Base-by-base conservation (phyloP, 164 flowering plant genomes). In the Stephania yunnanensis region DNA sequence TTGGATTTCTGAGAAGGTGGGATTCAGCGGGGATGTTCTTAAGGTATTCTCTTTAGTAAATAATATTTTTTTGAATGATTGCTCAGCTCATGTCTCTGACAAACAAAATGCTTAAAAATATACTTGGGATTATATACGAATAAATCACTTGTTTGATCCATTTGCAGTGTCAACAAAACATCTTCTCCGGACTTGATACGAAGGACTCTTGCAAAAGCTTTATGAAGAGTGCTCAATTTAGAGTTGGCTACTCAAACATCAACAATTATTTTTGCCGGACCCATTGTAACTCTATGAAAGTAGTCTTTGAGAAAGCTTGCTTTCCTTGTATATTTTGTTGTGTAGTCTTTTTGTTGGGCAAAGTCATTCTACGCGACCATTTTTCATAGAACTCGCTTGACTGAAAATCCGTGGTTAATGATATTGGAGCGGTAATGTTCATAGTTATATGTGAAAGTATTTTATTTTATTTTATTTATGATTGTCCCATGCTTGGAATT, bases 1-100 rank as follows among this genome's bases (percentile, higher is more conserved):
- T 48, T 92, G 91, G 92, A 87, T 94, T 73, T 82, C 80, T 29
- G 87, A 85, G 75, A 86, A 84, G 78, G 74, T 70, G 71, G 78
- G 88, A 80, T 78, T 81, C 19, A 81, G 84, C 72, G 95, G 98
- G 19, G 92, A 89, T 81, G 48, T 70, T 69, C 87, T 6, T 89
- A 44, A 31, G 92, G 98, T 90, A 48, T 46, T 53, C 13, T 31
- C 55, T 36, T 25, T 5, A 1, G 7, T 61, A 12, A 3, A 11
- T 6, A 55, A 31, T 19, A 17, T 0, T 45, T 48, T 29, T 77
- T 17, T 45, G 20, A 46, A 7, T 65, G 68, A 36, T 36, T 36
- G 42, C 42, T 36, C 42, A 36, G 42, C 42, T 36, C 42, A 36
- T 2, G 42, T 36, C 42, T 36, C 42, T 36, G 48, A 6, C 4